Base-by-base conservation (phyloP, 2,329 filamentous ascomycete species). In the Epichloe uncinata region DNA sequence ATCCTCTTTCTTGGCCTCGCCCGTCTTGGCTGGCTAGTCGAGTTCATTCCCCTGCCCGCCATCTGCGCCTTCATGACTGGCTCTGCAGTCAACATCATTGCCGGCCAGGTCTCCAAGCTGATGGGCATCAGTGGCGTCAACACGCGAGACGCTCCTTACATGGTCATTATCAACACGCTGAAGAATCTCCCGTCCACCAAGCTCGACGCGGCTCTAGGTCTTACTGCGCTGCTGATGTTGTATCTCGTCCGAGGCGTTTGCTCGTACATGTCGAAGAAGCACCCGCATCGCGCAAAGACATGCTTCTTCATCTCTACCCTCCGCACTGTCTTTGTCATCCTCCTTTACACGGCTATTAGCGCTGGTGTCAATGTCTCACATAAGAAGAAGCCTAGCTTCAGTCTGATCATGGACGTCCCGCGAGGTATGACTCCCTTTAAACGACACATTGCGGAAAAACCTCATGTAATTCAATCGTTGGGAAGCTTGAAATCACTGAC, bases 301-400 rank as follows among this genome's bases (percentile, higher is more conserved):
- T 89, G 79, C 73, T 91, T 91, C 68, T 90, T 91, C 70, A 65
- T 82, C 47, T 84, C 81, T 16, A 91, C 87, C 0, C 73, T 93
- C 38, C 81, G 87, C 37, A 87, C 85, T 4, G 84, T 80, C 1
- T 89, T 93, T 60, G 82, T 90, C 56, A 88, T 93, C 53, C 68
- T 91, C 42, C 73, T 93, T 2, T 91, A 90, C 67, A 87, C 85
- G 7, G 70, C 85, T 57, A 84, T 91, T 63, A 86, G 84, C 65
- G 87, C 78, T 55, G 75, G 85, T 8, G 77, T 78, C 56, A 88
- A 88, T 63, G 67, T 83, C 34, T 65, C 82, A 55, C 73, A 73
- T 55, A 72, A 64, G 49, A 61, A 66, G 16, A 60, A 81, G 9
- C 77, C 81, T 4, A 69, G 69, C 34, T 82, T 90, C 64, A 73